Percentiles rank a stretch among this genome's conserved stretches.
These are phyloP conservation scores for Phragmites australis DNA, from an alignment of 176 grass and related monocot species.

Conservation along the genomic window DNA sequence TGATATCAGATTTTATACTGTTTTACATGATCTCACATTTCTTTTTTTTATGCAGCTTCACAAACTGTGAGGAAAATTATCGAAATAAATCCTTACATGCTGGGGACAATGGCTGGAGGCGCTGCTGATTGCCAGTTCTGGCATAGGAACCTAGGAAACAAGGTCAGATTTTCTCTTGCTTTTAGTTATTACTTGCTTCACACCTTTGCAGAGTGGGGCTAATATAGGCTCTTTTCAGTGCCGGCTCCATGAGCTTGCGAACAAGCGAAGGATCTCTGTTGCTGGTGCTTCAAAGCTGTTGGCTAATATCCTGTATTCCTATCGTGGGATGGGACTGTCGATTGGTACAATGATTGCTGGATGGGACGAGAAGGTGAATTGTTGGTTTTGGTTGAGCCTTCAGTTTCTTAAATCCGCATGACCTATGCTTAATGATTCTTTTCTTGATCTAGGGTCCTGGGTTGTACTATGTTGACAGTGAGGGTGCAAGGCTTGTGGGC, in stretches of 20 bases:
- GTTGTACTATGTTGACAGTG: constrained; percentile 96
- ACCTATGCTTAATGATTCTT: background rate
- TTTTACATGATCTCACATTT: background rate
- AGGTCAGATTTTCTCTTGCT: constrained; percentile 47
- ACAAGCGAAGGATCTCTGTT: constrained; percentile 92
- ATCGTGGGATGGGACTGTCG: constrained; percentile 86
- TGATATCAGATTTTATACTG: background rate
- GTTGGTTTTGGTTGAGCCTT: background rate
- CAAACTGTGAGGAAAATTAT: constrained; percentile 97
- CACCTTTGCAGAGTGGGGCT: background rate
- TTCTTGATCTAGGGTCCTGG: constrained; percentile 73
- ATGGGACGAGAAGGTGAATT: constrained; percentile 87
- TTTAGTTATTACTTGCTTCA: background rate
- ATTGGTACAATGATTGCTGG: constrained; percentile 98
- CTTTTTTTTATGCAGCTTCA: constrained; percentile 56
- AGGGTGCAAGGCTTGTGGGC: constrained; percentile 87
- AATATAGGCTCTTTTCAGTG: constrained; percentile 52
- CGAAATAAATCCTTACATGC: constrained; percentile 99
- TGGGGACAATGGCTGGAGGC: constrained; percentile 94
- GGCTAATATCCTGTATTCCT: constrained; percentile 89
- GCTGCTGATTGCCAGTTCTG: constrained; percentile 98
- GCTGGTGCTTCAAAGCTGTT: constrained; percentile 83
- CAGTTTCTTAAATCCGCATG: background rate
- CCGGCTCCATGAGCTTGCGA: constrained; percentile 84
- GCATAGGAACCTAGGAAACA: constrained; percentile 89